Conservation (phyloP, 768 basidiomycete genomes). For the Amanita rubescens region DNA sequence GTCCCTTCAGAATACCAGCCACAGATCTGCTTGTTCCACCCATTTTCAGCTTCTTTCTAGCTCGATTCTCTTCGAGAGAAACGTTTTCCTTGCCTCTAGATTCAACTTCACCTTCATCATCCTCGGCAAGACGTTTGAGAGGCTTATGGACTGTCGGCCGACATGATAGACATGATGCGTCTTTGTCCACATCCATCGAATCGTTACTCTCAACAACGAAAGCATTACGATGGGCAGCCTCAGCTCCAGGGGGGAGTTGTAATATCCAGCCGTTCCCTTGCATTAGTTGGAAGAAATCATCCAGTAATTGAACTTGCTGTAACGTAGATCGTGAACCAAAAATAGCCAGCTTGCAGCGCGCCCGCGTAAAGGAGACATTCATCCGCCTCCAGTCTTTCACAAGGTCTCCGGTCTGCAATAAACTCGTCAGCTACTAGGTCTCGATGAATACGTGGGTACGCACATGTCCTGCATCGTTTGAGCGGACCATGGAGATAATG, state of each 20-base stretch:
- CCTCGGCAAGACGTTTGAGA: constrained; percentile 3
- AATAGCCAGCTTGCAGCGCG: constrained; percentile 83
- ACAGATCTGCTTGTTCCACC: constrained; percentile 4
- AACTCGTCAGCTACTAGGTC: not conserved
- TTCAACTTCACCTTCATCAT: not conserved
- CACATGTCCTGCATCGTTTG: constrained; percentile 72
- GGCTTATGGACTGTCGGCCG: not conserved
- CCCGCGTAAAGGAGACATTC: constrained; percentile 96
- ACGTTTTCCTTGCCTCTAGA: constrained; percentile 1
- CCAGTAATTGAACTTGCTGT: constrained; percentile 47
- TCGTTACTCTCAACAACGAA: constrained; percentile 10
- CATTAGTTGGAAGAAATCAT: constrained; percentile 40
- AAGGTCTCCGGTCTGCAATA: constrained; percentile 75
- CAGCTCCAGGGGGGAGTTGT: constrained; percentile 44
- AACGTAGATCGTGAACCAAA: constrained; percentile 85
- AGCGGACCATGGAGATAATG: constrained; percentile 86
- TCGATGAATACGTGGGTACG: constrained; percentile 17
- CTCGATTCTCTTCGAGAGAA: constrained; percentile 2
- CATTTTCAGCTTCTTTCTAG: constrained; percentile 9
- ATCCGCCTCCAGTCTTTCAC: constrained; percentile 94
- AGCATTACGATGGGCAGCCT: constrained; percentile 37
- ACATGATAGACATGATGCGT: constrained; percentile 15
- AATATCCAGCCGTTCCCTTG: constrained; percentile 55
- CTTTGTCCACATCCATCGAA: constrained; percentile 18
- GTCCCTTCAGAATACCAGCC: constrained; percentile 43